Conservation (phyloP, 208 protist genomes). For the Trypanosoma rangeli region DNA sequence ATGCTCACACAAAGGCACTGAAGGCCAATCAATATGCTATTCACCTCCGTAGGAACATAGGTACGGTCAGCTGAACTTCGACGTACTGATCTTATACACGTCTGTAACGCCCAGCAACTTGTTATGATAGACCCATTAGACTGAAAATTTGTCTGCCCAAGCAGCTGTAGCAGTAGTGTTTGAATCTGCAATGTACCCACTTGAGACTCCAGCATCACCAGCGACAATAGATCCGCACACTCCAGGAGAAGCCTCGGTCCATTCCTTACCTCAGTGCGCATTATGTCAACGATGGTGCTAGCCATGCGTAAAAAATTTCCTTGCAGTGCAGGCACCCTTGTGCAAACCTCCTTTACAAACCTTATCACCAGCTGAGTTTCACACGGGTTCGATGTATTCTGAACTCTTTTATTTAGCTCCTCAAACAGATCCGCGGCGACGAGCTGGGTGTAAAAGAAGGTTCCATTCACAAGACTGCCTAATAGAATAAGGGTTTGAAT, state of each 20-base stretch:
- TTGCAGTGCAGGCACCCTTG: constrained; percentile 21
- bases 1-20: constrained; percentile 19
- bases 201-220: constrained; percentile 7
- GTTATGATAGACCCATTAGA: constrained; percentile 19
- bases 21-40: constrained; percentile 14
- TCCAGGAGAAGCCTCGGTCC: constrained; percentile 14
- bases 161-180: constrained; percentile 1
- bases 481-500: constrained; percentile 22
- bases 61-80: neutral
- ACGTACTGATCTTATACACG: constrained; percentile 10
- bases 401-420: constrained; percentile 21
- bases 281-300: constrained; percentile 14
- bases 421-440: constrained; percentile 19
- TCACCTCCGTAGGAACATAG: constrained; percentile 5
- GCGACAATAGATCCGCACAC: constrained; percentile 16
- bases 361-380: constrained; percentile 21
- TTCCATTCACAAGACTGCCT: constrained; percentile 20
- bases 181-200: constrained; percentile 15
- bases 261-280: constrained; percentile 19
- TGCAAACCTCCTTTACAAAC: constrained; percentile 22
- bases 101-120: constrained; percentile 30
- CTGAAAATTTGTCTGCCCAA: constrained; percentile 18
- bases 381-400: neutral
- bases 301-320: constrained; percentile 10
- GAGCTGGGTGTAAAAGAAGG: constrained; percentile 24